A percentile compares a stretch with the other conserved stretches of the same genome.
Evolutionary conservation across 495 filamentous ascomycete species (phyloP).

Genomic region (Penicillium herquei): DNA sequence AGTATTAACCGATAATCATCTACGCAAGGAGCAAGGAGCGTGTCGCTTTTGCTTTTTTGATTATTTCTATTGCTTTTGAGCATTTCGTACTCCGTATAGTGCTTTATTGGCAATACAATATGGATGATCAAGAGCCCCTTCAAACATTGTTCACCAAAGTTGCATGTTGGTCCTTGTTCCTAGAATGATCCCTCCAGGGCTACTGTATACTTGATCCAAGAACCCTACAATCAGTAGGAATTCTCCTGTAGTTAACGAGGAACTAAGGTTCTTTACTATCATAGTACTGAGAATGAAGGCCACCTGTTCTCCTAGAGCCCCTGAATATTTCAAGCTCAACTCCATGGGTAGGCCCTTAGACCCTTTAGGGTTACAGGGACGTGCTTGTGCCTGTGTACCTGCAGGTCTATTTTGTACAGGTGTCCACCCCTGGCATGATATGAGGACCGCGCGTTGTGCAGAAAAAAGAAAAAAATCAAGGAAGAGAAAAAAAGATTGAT

Average conservation of each 20-base stretch:
- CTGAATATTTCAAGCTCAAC: background rate
- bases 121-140: no score
- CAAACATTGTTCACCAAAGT: no score
- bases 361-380: slow-evolving; percentile 4
- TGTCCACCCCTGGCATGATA: background rate
- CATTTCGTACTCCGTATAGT: no score
- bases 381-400: background rate
- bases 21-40: background rate
- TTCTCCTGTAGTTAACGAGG: no score
- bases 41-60: background rate
- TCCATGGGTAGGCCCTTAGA: background rate
- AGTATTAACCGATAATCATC: background rate
- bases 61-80: background rate
- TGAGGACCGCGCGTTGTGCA: background rate
- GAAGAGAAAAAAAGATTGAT: background rate
- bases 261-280: no score
- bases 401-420: background rate
- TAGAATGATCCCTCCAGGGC: no score
- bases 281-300: no score
- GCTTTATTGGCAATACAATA: no score
- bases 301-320: background rate
- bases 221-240: no score
- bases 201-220: no score
- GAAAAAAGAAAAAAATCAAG: background rate
- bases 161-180: no score